These are phyloP conservation scores for Tylopilus plumbeoviolaceoides DNA, from an alignment of 768 basidiomycete species.

Conservation along the genomic window DNA sequence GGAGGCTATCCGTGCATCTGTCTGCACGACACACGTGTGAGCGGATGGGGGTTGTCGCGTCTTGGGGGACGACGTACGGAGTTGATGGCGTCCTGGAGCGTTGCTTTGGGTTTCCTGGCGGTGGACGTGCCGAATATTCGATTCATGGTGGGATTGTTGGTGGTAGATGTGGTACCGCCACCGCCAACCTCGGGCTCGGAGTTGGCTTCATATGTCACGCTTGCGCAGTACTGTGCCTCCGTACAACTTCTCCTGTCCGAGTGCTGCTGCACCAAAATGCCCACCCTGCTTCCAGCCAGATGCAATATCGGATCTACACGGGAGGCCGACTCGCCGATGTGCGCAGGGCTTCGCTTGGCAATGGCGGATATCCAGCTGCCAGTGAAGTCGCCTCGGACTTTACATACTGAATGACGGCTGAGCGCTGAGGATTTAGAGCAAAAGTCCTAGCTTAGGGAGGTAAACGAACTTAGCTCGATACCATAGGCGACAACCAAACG, in stretches of 20 bases:
- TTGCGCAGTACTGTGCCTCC: too few relatives aligned
- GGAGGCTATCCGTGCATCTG: slow-evolving; percentile 78
- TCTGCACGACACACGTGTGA: slow-evolving; percentile 42
- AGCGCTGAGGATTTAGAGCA: too few relatives aligned
- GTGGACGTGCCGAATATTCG: slow-evolving; percentile 76
- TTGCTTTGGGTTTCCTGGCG: slow-evolving; percentile 79
- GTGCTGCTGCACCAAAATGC: not conserved
- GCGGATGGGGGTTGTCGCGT: not conserved
- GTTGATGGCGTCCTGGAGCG: slow-evolving; percentile 88
- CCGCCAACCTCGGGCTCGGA: not conserved
- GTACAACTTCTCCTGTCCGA: too few relatives aligned
- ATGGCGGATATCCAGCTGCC: too few relatives aligned
- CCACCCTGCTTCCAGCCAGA: not conserved
- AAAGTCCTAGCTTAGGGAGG: too few relatives aligned
- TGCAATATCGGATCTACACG: too few relatives aligned
- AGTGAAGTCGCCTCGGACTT: too few relatives aligned
- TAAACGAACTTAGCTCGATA: too few relatives aligned
- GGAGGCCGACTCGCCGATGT: too few relatives aligned
- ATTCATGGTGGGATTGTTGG: slow-evolving; percentile 58
- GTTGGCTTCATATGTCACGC: not conserved
- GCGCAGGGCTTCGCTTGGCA: too few relatives aligned
- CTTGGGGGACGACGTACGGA: slow-evolving; percentile 49
- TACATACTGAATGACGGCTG: too few relatives aligned
- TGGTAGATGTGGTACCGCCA: slow-evolving; percentile 1
- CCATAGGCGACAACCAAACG: too few relatives aligned